Evolutionary conservation across 164 flowering plant species (phyloP), one percentile per base, ranked within the genome.

Genomic region (Paratinospora sagittata): DNA sequence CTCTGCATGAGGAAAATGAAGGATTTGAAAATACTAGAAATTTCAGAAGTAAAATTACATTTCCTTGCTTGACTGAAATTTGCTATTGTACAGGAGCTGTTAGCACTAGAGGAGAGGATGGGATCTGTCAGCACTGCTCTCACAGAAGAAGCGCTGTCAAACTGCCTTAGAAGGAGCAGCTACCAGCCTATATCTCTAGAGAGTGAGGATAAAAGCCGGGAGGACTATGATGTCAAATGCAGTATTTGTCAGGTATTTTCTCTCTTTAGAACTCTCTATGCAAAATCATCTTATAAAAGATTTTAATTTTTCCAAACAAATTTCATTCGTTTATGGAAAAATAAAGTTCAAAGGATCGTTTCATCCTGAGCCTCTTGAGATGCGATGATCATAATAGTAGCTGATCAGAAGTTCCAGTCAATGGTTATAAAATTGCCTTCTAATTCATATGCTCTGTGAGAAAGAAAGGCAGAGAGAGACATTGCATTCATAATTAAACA

Each of bases 101-200:
- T 92, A 61, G 98, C 90, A 74, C 85, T 95, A 33, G 98, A 88
- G 80, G 98, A 95, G 79, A 82, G 85, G 72, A 95, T 95, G 92
- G 98, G 98, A 64, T 82, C 81, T 12, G 97, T 92, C 52, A 92
- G 94, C 81, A 95, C 96, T 57, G 97, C 93, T 7, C 83, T 95
- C 21, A 64, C 96, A 1, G 96, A 89, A 63, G 94, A 92, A 75
- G 89, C 83, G 69, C 39, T 95, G 57, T 77, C 82, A 6, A 82
- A 83, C 43, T 89, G 96, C 79, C 83, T 92, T 19, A 77, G 66
- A 73, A 84, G 74, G 71, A 81, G 81, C 82, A 76, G 74, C 71
- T 88, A 85, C 77, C 64, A 77, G 64, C 45, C 72, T 16, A 16
- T 72, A 27, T 39, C 78, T 70, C 23, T 67, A 3, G 77, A 78